phyloP scores from a whole-genome alignment of 179 eudicot genomes.

The Kewa caespitosa region DNA sequence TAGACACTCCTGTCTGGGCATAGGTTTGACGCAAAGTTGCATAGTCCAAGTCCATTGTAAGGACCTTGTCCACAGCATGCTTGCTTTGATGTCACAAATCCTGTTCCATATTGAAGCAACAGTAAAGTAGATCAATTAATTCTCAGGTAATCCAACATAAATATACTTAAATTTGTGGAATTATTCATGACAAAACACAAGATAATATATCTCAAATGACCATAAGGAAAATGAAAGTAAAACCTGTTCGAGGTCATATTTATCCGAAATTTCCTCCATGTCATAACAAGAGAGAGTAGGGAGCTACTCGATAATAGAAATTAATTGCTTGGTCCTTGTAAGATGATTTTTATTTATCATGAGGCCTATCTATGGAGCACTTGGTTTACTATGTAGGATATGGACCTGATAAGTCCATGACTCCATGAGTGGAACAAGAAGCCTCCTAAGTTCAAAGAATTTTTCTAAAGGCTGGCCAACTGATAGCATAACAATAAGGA shows the following conservation, averaged over 20 bases:
- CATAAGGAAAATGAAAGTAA: not conserved
- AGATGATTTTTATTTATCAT: not conserved
- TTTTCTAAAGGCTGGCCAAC: no score
- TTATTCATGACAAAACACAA: no score
- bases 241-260: not conserved
- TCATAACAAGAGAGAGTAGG: not conserved
- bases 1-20: conserved; percentile 31
- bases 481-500: no score
- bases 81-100: conserved; percentile 33
- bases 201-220: no score
- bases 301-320: not conserved
- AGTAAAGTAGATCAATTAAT: no score
- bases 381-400: no score
- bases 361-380: no score
- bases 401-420: no score
- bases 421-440: no score
- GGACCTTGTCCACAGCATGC: conserved; percentile 51
- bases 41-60: conserved; percentile 38
- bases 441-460: no score
- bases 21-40: conserved; percentile 33
- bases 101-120: conserved; percentile 12
- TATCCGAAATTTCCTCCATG: not conserved
- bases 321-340: not conserved
- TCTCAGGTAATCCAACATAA: no score
- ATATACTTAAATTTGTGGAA: no score